phyloP scores from a whole-genome alignment of 257 asterid species.

The Nemophila menziesii region DNA sequence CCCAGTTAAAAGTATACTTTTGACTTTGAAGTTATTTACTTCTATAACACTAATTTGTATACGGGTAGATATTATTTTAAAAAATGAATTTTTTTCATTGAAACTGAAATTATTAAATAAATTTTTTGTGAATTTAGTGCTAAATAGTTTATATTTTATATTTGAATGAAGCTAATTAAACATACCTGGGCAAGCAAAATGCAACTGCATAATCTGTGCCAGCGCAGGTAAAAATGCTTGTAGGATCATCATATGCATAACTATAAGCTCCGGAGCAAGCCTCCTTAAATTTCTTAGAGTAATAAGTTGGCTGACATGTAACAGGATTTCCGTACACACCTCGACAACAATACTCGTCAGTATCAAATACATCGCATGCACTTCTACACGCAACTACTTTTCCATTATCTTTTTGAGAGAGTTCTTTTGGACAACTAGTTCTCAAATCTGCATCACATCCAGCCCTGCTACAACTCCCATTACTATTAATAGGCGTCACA shows the following conservation, averaged over 20 bases:
- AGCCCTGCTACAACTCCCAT: constrained; percentile 65
- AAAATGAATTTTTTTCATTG: too few species aligned
- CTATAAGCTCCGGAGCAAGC: constrained; percentile 83
- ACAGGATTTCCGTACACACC: constrained; percentile 65
- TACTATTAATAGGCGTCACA: constrained; percentile 61
- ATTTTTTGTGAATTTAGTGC: too few species aligned
- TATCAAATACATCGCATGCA: constrained; percentile 74
- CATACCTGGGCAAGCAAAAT: constrained; percentile 62
- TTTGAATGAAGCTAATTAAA: too few species aligned
- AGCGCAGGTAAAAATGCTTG: constrained; percentile 61
- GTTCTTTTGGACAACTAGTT: constrained; percentile 49
- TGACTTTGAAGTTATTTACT: too few species aligned
- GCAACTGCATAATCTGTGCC: constrained; percentile 60
- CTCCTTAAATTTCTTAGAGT: constrained; percentile 57
- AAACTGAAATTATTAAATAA: too few species aligned
- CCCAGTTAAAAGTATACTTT: too few species aligned
- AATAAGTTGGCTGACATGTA: constrained; percentile 65
- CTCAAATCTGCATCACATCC: constrained; percentile 72
- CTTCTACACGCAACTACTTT: constrained; percentile 58
- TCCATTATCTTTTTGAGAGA: constrained; percentile 41
- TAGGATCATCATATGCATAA: constrained; percentile 89
- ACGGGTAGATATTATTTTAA: too few species aligned
- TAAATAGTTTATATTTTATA: too few species aligned
- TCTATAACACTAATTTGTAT: too few species aligned
- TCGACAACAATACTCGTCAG: constrained; percentile 83